A percentile compares a stretch with the other conserved stretches of the same genome.
phyloP scores from a whole-genome alignment of 2,329 filamentous ascomycete species.

The Epichloe bromicola region DNA sequence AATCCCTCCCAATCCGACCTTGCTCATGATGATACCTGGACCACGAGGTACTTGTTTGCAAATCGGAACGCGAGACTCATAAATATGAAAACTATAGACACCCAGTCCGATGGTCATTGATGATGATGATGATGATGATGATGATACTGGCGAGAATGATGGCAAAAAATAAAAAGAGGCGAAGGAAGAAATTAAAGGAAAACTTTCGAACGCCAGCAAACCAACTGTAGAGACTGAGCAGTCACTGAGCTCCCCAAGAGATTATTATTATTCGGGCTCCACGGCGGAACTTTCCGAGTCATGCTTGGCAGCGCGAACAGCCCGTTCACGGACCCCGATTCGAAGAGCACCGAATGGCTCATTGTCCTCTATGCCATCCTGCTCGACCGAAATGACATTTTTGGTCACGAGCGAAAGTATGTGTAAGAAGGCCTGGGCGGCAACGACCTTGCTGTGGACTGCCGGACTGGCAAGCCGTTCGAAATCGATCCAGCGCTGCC shows the following conservation, averaged over 20 bases:
- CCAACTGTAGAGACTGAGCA: not conserved
- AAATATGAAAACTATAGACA: too few species aligned
- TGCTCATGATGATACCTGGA: not conserved
- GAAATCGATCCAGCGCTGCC: slow-evolving; percentile 46
- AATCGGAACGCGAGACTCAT: too few species aligned
- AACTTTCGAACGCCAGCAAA: not conserved
- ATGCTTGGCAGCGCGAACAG: too few species aligned
- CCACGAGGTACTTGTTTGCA: too few species aligned
- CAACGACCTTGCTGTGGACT: slow-evolving; percentile 43
- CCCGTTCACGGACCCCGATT: not conserved
- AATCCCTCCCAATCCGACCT: not conserved
- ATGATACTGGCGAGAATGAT: not conserved
- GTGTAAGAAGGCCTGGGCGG: slow-evolving; percentile 65
- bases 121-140: not conserved
- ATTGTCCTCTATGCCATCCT: slow-evolving; percentile 30
- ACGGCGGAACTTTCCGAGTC: too few species aligned
- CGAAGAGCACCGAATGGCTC: slow-evolving; percentile 33
- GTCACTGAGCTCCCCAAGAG: not conserved
- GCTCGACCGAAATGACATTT: slow-evolving; percentile 47
- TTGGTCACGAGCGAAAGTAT: slow-evolving; percentile 58
- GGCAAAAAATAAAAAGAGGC: not conserved
- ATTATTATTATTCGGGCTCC: too few species aligned
- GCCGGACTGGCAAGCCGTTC: slow-evolving; percentile 51
- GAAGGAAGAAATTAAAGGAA: not conserved
- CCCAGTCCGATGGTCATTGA: not conserved